Conservation (phyloP, 2,329 filamentous ascomycete species). For the Pleomassaria siparia region DNA sequence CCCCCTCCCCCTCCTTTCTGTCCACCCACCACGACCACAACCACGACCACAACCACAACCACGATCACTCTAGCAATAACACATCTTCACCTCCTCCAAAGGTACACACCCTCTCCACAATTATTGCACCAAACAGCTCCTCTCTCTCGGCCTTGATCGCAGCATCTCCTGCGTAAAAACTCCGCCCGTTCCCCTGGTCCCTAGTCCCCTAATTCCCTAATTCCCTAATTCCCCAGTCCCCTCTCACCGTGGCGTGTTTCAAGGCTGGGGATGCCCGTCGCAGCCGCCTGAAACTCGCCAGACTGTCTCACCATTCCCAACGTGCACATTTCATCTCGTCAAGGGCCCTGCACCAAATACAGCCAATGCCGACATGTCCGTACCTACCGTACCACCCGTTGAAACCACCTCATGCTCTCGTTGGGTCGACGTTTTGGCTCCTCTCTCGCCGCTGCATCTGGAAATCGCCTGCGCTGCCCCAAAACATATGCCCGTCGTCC, state of each 20-base stretch:
- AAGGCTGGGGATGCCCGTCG: slow-evolving; percentile 28
- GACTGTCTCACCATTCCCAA: slow-evolving; percentile 25
- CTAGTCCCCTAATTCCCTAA: too few relatives aligned
- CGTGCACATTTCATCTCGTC: slow-evolving; percentile 32
- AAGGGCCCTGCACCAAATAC: slow-evolving; percentile 24
- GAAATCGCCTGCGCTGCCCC: neutral
- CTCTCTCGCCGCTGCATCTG: slow-evolving; percentile 13
- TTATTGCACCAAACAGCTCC: too few relatives aligned
- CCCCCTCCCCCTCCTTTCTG: too few relatives aligned
- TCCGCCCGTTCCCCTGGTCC: slow-evolving; percentile 3
- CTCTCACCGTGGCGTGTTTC: slow-evolving; percentile 16
- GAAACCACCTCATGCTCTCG: slow-evolving; percentile 27
- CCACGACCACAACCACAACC: too few relatives aligned
- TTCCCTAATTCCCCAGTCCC: too few relatives aligned
- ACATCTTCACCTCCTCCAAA: too few relatives aligned
- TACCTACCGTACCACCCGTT: slow-evolving; percentile 9
- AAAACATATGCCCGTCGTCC: neutral
- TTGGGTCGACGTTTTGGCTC: slow-evolving; percentile 24
- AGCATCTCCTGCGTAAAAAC: slow-evolving; percentile 5
- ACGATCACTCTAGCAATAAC: too few relatives aligned
- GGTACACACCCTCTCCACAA: too few relatives aligned
- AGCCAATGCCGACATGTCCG: slow-evolving; percentile 18
- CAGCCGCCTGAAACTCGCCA: slow-evolving; percentile 33
- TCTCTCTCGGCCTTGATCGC: neutral
- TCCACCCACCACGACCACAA: too few relatives aligned